Base-by-base conservation (phyloP, 2,329 filamentous ascomycete species). In the Pyrenophora graminea region DNA sequence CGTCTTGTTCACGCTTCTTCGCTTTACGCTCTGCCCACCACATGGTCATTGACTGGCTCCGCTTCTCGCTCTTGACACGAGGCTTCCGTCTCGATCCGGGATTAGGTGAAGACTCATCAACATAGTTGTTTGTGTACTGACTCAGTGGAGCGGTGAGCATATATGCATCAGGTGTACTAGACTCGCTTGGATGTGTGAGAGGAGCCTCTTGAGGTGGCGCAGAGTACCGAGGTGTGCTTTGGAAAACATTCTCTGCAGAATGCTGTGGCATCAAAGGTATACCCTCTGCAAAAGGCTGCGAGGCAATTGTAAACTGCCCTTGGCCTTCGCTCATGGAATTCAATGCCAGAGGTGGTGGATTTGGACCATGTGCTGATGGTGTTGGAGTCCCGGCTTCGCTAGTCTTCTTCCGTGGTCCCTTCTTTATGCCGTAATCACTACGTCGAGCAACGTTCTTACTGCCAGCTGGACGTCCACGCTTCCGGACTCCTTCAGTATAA, bases 401-500 rank as follows among this genome's bases (percentile, higher is more conserved):
- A n/a, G 54, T 51, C 56, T 70, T 70, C 56, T 71, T 74, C 8
- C 77, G 66, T 4, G 78, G 78, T 2, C 78, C 78, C 51, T 80
- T 80, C 54, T 79, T 79, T 48, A 79, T 72, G 2, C 78, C 77
- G 27, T 74, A 77, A 53, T 80, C 78, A 43, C 74, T 76, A 17
- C 78, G 69, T 49, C 75, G 69, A 21, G 73, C 71, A 23, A 72
- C 61, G 39, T 79, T 80, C 63, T 79, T 79, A 53, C 77, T 79
- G 0, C 78, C 78, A 3, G 76, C 76, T 27, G 70, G 70, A 30
- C 71, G 62, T 18, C 71, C 71, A 27, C 71, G 63, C 48, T 70
- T 71, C 34, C 57, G 61, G 51, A 58, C 56, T 8, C 54, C 46
- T 34, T 61, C 59, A 5, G 52, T 49, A 38, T 63, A 60, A 9